Percentiles rank a stretch among this genome's conserved stretches.
Conservation (phyloP, 192 early-diverging fungal genomes). For the Gamsiella multidivaricata region DNA sequence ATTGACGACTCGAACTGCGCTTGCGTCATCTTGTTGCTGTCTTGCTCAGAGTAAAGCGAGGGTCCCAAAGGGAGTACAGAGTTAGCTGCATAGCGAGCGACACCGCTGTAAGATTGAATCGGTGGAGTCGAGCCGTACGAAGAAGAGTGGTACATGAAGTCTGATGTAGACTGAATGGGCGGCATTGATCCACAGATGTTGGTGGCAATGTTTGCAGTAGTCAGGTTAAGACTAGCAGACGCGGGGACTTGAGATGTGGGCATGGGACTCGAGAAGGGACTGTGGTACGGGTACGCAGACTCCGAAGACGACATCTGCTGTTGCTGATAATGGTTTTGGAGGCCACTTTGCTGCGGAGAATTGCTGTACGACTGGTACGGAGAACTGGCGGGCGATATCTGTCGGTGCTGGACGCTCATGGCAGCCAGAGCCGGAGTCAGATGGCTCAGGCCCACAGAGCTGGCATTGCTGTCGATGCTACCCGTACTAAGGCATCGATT, state of each 20-base stretch:
- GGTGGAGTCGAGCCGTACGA: conserved; percentile 10
- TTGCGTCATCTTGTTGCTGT: conserved; percentile 1
- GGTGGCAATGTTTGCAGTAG: conserved; percentile 13
- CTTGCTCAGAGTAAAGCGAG: conserved; percentile 24
- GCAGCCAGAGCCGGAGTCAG: conserved; percentile 40
- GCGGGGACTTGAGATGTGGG: conserved; percentile 13
- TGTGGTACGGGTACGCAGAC: conserved; percentile 29
- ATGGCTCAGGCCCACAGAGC: conserved; percentile 42
- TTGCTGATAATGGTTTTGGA: conserved; percentile 40
- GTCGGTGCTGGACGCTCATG: conserved; percentile 43
- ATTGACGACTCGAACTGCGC: conserved; percentile 8
- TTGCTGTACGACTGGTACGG: conserved; percentile 45
- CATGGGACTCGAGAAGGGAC: conserved; percentile 27
- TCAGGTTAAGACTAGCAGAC: conserved; percentile 22
- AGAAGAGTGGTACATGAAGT: conserved; percentile 22
- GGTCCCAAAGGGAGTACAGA: conserved; percentile 19
- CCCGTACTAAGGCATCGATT: conserved; percentile 43
- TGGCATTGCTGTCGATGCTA: conserved; percentile 48
- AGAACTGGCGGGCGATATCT: conserved; percentile 27
- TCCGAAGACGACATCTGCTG: conserved; percentile 16
- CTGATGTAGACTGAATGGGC: conserved; percentile 3
- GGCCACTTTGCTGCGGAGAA: conserved; percentile 23
- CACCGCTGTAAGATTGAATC: conserved; percentile 8
- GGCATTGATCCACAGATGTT: conserved; percentile 23
- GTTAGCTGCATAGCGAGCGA: conserved; percentile 7